Percentiles rank a stretch among this genome's conserved stretches.
Conservation (phyloP, 768 basidiomycete genomes). For the Leucosporidium scottii region DNA sequence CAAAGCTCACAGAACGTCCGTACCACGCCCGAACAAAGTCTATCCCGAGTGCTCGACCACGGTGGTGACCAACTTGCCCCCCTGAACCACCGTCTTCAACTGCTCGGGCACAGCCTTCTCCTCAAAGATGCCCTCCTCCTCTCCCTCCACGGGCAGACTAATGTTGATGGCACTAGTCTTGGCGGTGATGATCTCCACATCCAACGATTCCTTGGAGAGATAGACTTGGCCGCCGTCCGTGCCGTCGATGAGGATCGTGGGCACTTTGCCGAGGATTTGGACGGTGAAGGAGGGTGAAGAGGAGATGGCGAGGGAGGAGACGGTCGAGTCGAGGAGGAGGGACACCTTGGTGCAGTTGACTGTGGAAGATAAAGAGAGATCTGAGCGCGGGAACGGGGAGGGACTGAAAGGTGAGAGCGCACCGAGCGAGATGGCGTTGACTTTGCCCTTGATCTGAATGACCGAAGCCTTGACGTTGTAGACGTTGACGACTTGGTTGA, state of each 20-base stretch:
- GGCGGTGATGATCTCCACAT: slow-evolving; percentile 71
- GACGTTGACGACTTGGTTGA: slow-evolving; percentile 78
- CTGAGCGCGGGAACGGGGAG: not conserved
- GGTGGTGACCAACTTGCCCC: slow-evolving; percentile 77
- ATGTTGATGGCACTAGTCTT: slow-evolving; percentile 93
- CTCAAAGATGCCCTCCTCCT: slow-evolving; percentile 84
- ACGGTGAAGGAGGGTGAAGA: slow-evolving; percentile 87
- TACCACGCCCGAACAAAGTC: not conserved
- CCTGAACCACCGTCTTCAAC: slow-evolving; percentile 72
- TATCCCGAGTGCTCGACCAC: slow-evolving; percentile 72
- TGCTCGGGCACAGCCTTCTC: slow-evolving; percentile 92
- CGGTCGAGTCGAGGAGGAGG: slow-evolving; percentile 80
- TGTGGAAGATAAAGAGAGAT: slow-evolving; percentile 39
- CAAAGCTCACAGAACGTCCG: too few species aligned
- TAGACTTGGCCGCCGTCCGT: slow-evolving; percentile 94
- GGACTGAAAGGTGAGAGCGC: slow-evolving; percentile 37
- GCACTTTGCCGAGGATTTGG: slow-evolving; percentile 81
- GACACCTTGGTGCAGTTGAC: slow-evolving; percentile 84
- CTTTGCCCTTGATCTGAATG: slow-evolving; percentile 80
- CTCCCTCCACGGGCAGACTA: slow-evolving; percentile 59
- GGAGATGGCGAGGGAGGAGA: slow-evolving; percentile 83
- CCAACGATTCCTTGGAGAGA: slow-evolving; percentile 72
- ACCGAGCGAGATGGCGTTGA: slow-evolving; percentile 89
- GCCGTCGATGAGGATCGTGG: slow-evolving; percentile 87
- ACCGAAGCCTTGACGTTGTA: slow-evolving; percentile 83